phyloP scores from a whole-genome alignment of 1,139 yeast genomes.

The Taphrina populina region DNA sequence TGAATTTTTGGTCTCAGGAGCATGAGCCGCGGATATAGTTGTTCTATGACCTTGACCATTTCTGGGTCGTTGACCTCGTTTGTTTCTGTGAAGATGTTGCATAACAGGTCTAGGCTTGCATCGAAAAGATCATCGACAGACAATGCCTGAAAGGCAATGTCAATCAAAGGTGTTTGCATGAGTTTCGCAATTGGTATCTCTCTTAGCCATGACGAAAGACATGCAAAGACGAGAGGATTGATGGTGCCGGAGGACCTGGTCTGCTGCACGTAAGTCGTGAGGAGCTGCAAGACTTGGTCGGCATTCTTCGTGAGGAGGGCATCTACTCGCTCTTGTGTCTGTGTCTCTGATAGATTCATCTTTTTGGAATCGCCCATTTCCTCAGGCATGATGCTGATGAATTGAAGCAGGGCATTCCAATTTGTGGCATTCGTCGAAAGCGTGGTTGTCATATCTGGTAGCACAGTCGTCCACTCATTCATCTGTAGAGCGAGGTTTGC shows the following conservation, averaged over 20 bases:
- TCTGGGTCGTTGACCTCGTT: conserved; percentile 58
- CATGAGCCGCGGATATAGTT: conserved; percentile 66
- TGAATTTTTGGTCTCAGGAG: conserved; percentile 56
- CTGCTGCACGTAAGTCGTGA: conserved; percentile 46
- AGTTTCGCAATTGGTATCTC: conserved; percentile 75
- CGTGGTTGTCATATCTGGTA: conserved; percentile 61
- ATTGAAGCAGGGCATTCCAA: conserved; percentile 57
- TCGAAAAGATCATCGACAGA: conserved; percentile 64
- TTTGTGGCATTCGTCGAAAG: conserved; percentile 49
- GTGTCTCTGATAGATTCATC: conserved; percentile 78
- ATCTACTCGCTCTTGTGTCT: conserved; percentile 63
- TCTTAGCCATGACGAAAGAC: conserved; percentile 84
- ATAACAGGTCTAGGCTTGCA: conserved; percentile 80
- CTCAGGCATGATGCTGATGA: conserved; percentile 84
- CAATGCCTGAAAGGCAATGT: conserved; percentile 68
- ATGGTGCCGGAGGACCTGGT: conserved; percentile 45
- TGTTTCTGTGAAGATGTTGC: conserved; percentile 76
- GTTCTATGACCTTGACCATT: conserved; percentile 61
- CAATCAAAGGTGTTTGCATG: conserved; percentile 61
- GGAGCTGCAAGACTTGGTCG: conserved; percentile 58
- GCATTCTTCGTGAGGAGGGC: conserved; percentile 67
- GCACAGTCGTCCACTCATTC: conserved; percentile 67
- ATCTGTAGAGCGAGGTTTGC: conserved; percentile 80
- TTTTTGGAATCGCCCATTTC: conserved; percentile 77
- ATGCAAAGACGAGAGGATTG: conserved; percentile 58